phyloP scores from a whole-genome alignment of 352 stramenopile genomes.

The Phytophthora tentaculata region DNA sequence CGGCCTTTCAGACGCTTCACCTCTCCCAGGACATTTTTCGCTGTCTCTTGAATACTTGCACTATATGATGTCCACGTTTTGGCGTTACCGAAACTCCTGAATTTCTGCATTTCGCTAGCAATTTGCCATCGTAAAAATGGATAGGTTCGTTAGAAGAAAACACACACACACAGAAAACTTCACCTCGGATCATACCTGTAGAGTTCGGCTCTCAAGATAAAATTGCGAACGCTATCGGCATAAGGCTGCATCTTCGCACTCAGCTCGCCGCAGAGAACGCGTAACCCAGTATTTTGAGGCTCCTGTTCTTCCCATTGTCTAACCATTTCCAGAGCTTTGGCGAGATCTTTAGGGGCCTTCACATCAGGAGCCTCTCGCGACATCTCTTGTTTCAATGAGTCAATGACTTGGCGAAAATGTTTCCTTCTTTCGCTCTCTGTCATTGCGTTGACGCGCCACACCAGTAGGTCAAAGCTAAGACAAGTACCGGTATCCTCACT shows the following conservation, averaged over 20 bases:
- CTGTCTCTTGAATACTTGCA: background rate
- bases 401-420: conserved; percentile 9
- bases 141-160: too few species aligned
- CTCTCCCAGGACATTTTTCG: background rate
- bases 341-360: background rate
- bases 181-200: conserved; percentile 4
- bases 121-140: too few species aligned
- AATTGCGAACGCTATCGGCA: background rate
- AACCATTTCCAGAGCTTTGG: conserved; percentile 7
- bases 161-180: too few species aligned
- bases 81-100: too few species aligned
- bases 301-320: conserved; percentile 5
- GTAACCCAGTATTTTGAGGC: background rate
- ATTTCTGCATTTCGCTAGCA: conserved; percentile 6
- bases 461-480: conserved; percentile 6
- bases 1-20: background rate
- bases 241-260: background rate
- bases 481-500: background rate
- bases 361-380: background rate
- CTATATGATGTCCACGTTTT: too few species aligned
- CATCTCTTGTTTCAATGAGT: conserved; percentile 4
- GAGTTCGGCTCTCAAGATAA: background rate
- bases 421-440: background rate
- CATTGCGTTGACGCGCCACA: conserved; percentile 10
- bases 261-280: background rate